Conservation (phyloP, 1,284 basidiomycete species). For the Anthracocystis walkeri region DNA sequence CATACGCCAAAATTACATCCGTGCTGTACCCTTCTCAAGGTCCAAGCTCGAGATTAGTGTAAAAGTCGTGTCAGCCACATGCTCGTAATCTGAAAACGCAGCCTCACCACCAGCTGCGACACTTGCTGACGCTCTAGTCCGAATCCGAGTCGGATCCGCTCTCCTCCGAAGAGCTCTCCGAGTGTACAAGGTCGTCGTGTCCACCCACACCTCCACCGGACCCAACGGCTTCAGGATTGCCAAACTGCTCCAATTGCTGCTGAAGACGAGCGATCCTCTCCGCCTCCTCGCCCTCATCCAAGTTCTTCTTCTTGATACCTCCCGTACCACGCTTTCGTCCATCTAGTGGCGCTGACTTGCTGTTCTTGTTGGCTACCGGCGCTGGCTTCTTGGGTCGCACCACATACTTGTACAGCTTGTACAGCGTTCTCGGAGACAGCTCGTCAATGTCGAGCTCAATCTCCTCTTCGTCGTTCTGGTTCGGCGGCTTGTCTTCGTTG, state of each 20-base stretch:
- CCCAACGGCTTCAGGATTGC: conserved; percentile 47
- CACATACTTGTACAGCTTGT: conserved; percentile 69
- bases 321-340: conserved; percentile 67
- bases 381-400: conserved; percentile 64
- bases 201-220: conserved; percentile 39
- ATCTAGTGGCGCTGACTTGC: conserved; percentile 59
- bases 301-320: conserved; percentile 68
- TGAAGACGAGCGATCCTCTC: conserved; percentile 66
- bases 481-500: conserved; percentile 68
- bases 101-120: background rate
- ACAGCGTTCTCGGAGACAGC: conserved; percentile 65
- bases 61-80: too few species aligned
- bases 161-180: conserved; percentile 63
- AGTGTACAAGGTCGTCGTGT: conserved; percentile 68
- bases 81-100: too few species aligned
- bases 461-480: conserved; percentile 66
- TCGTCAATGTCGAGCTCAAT: conserved; percentile 70
- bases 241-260: conserved; percentile 67
- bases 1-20: background rate
- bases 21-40: background rate
- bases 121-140: conserved; percentile 17
- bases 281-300: conserved; percentile 68
- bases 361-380: conserved; percentile 48
- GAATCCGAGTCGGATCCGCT: conserved; percentile 54
- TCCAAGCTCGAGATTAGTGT: too few species aligned